phyloP scores from a whole-genome alignment of 257 asterid species.

The Primulina tabacum region DNA sequence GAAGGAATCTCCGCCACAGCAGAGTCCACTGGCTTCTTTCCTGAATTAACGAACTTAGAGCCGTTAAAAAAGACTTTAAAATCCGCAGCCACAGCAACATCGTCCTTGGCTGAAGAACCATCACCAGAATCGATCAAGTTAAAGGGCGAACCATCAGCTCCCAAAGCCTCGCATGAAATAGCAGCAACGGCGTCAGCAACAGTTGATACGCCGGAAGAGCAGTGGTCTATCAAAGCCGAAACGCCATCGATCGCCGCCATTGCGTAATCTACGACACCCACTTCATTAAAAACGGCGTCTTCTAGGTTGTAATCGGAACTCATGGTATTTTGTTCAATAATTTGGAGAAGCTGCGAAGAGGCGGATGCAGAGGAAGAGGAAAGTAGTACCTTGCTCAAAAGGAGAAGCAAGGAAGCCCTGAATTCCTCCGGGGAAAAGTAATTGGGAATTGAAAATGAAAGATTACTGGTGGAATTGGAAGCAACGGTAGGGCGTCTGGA shows the following conservation, averaged over 20 bases:
- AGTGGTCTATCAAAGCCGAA: slow-evolving; percentile 61
- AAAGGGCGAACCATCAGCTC: slow-evolving; percentile 59
- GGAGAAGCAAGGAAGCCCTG: slow-evolving; percentile 59
- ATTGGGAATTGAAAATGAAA: slow-evolving; percentile 42
- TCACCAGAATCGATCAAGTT: slow-evolving; percentile 87
- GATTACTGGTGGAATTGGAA: slow-evolving; percentile 23
- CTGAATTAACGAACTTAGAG: slow-evolving; percentile 55
- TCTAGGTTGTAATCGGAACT: slow-evolving; percentile 25
- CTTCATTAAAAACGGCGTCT: slow-evolving; percentile 32
- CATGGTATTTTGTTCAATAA: slow-evolving; percentile 28
- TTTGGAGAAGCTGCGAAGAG: slow-evolving; percentile 37
- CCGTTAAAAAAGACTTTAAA: slow-evolving; percentile 66
- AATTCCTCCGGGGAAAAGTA: slow-evolving; percentile 44
- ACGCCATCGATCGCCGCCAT: slow-evolving; percentile 58
- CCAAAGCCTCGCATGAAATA: slow-evolving; percentile 81
- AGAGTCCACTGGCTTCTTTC: slow-evolving; percentile 30
- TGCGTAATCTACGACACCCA: slow-evolving; percentile 36
- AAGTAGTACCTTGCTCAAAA: slow-evolving; percentile 56
- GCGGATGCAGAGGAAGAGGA: slow-evolving; percentile 39
- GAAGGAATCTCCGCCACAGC: slow-evolving; percentile 59
- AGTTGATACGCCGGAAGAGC: slow-evolving; percentile 38
- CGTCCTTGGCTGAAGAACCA: slow-evolving; percentile 80
- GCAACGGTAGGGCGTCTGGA: slow-evolving; percentile 39
- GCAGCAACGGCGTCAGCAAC: slow-evolving; percentile 72
- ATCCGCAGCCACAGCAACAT: slow-evolving; percentile 76